Evolutionary conservation across 1,284 basidiomycete species (phyloP).

Genomic region (Malassezia psittaci): DNA sequence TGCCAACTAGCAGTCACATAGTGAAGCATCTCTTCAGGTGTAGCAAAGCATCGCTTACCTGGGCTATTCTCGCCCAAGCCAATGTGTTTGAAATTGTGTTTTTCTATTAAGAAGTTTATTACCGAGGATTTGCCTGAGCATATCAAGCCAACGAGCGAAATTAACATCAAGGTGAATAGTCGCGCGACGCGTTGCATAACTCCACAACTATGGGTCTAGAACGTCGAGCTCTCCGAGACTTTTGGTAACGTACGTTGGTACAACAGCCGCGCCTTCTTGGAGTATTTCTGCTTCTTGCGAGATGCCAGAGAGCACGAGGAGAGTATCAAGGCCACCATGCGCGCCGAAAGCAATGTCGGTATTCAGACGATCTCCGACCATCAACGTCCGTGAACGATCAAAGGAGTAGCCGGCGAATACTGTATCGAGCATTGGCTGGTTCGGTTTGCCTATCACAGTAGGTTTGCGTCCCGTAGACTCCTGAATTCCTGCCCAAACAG

Average conservation of each 20-base stretch:
- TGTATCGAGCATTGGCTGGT: slow-evolving; percentile 82
- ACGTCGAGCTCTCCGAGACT: slow-evolving; percentile 40
- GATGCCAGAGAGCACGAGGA: slow-evolving; percentile 81
- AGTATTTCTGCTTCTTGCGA: slow-evolving; percentile 38
- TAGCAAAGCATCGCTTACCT: slow-evolving; percentile 3
- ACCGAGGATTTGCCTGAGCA: slow-evolving; percentile 71
- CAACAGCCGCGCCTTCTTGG: slow-evolving; percentile 53
- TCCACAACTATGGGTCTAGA: neutral
- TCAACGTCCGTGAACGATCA: slow-evolving; percentile 72
- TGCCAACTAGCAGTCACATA: slow-evolving; percentile 76
- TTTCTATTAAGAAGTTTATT: slow-evolving; percentile 59
- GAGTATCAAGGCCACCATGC: slow-evolving; percentile 69
- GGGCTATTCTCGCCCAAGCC: neutral
- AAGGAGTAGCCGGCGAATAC: slow-evolving; percentile 64
- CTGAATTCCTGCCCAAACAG: slow-evolving; percentile 70
- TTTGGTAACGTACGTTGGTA: slow-evolving; percentile 38
- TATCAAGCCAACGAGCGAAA: slow-evolving; percentile 75
- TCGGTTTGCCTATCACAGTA: slow-evolving; percentile 78
- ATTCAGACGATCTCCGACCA: slow-evolving; percentile 88
- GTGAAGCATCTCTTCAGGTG: slow-evolving; percentile 56
- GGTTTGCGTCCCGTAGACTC: slow-evolving; percentile 62
- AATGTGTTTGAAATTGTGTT: slow-evolving; percentile 51
- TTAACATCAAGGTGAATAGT: slow-evolving; percentile 56
- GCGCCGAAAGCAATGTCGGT: slow-evolving; percentile 91
- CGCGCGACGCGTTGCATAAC: slow-evolving; percentile 3